phyloP scores from a whole-genome alignment of 2,329 filamentous ascomycete species.

The Ophiostoma angusticollis region DNA sequence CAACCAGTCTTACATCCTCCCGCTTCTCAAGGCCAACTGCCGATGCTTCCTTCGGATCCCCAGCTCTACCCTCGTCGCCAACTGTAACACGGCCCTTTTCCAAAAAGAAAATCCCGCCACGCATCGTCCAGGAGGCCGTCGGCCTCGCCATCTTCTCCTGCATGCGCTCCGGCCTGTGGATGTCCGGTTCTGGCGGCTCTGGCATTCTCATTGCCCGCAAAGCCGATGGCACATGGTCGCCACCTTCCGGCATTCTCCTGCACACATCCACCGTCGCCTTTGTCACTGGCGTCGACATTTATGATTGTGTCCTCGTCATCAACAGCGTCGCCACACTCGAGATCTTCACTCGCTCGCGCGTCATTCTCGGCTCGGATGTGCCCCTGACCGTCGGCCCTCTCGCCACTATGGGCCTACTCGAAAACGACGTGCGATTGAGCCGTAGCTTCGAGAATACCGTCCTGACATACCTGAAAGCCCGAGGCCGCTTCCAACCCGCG shows the following conservation, averaged over 20 bases:
- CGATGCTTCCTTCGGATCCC: conserved; percentile 8
- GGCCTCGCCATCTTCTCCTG: conserved; percentile 90
- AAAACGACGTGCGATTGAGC: conserved; percentile 32
- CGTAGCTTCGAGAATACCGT: conserved; percentile 42
- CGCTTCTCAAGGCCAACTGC: conserved; percentile 7
- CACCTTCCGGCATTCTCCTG: conserved; percentile 78
- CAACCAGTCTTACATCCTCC: conserved; percentile 10
- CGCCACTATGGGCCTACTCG: conserved; percentile 37
- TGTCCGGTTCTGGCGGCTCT: conserved; percentile 81
- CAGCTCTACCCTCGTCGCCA: too few relatives aligned
- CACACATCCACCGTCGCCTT: conserved; percentile 86
- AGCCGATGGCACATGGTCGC: conserved; percentile 55
- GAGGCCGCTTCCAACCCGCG: conserved; percentile 41
- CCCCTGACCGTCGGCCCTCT: conserved; percentile 38
- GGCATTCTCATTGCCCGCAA: conserved; percentile 75
- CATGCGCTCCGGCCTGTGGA: conserved; percentile 85
- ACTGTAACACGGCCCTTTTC: conserved; percentile 31
- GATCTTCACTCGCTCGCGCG: conserved; percentile 64
- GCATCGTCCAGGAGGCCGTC: conserved; percentile 78
- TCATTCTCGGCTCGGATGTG: conserved; percentile 43
- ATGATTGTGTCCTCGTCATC: conserved; percentile 88
- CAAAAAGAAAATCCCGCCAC: conserved; percentile 69
- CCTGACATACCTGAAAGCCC: conserved; percentile 45
- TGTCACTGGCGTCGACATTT: conserved; percentile 83
- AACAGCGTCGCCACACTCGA: conserved; percentile 77